Evolutionary conservation across 257 asterid genomes (phyloP), one percentile per base, ranked within the genome.

Genomic region (Scutellaria barbata): DNA sequence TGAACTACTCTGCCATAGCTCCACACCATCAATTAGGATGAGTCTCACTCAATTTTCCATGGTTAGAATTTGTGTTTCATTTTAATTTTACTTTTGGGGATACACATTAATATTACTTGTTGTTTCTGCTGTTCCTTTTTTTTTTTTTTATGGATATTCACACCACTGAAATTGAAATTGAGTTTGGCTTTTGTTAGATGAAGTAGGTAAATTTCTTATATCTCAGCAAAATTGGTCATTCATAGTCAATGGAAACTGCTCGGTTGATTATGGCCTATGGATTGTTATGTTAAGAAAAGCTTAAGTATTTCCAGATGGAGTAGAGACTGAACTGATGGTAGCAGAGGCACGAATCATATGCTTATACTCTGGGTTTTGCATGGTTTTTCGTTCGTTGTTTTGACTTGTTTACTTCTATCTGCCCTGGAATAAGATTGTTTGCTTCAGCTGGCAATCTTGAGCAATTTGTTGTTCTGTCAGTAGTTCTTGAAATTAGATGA

Each of bases 31-130:
- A 63, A 62, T 16, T 63, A 68, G 66, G 66, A 89, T 89, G 96
- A 85, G 80, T 79, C 73, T 71, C 68, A 80, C 85, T 14, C 79
- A 87, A 59, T 89, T 85, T 52, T 80, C 96, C 39, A 89, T 89
- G 96, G 93, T 89, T 45, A 78, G 79, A 35, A n/a, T 59, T 68
- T 62, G 45, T 46, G 18, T 56, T 25, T 46, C 58, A 13, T 14
- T 50, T 25, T 40, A 30, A 10, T 13, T 43, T 65, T 16, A 16
- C 64, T 55, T 20, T 11, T 59, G 18, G 18, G 10, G 10, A 61
- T 11, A 7, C 10, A 1, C 37, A 4, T 2, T 30, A 9, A 12
- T 42, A 14, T 13, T 14, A 22, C 68, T 41, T 8, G 0, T 56
- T 17, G 13, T 61, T 53, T 37, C 2, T 63, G 45, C 62, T 60